phyloP scores from a whole-genome alignment of 2,329 filamentous ascomycete genomes.

The Pseudocercospora vitis region DNA sequence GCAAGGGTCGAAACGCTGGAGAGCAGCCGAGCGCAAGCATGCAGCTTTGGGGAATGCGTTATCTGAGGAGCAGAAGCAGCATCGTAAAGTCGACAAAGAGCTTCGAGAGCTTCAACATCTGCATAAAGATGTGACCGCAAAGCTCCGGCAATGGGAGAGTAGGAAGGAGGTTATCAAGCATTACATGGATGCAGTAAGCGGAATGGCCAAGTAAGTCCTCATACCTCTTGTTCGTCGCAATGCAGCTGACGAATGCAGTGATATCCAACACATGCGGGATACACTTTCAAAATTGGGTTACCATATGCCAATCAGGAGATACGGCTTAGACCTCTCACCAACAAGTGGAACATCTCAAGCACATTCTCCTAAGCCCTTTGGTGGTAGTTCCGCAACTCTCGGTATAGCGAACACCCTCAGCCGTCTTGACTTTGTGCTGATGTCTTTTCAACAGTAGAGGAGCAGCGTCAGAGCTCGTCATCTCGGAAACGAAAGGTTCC shows the following conservation, averaged over 20 bases:
- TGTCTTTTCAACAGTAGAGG: slow-evolving; percentile 12
- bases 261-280: slow-evolving; percentile 33
- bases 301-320: slow-evolving; percentile 29
- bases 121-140: slow-evolving; percentile 30
- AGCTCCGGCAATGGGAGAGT: slow-evolving; percentile 37
- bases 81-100: slow-evolving; percentile 19
- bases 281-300: slow-evolving; percentile 35
- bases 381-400: slow-evolving; percentile 22
- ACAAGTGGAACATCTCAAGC: not conserved
- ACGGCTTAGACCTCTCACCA: slow-evolving; percentile 22
- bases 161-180: slow-evolving; percentile 38
- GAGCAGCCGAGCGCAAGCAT: slow-evolving; percentile 26
- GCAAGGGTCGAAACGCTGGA: slow-evolving; percentile 28
- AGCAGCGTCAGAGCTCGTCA: slow-evolving; percentile 26
- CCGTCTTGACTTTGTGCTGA: not conserved
- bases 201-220: slow-evolving; percentile 34
- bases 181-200: slow-evolving; percentile 39
- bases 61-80: slow-evolving; percentile 31
- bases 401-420: slow-evolving; percentile 8
- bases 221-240: not conserved
- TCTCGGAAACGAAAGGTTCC: slow-evolving; percentile 38
- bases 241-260: slow-evolving; percentile 25
- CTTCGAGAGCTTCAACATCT: slow-evolving; percentile 25
- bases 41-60: slow-evolving; percentile 26
- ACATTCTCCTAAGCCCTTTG: not conserved